Base-by-base conservation (phyloP, 2,329 filamentous ascomycete species). In the Dichotomopilus funicola region DNA sequence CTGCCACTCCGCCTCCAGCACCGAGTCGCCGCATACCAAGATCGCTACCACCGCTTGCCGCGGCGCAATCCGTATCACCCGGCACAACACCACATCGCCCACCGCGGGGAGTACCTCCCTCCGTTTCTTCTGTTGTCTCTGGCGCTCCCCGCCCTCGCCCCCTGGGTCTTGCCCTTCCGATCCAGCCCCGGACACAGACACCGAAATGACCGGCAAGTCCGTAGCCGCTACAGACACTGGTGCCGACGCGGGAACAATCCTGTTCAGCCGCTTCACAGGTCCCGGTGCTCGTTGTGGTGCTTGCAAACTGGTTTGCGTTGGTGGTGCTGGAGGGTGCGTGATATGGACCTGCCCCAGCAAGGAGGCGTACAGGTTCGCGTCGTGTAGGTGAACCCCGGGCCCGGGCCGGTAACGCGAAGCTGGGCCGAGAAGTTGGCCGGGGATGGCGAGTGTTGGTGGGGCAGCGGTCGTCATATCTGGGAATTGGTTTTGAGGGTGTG, bases 31-130 rank as follows among this genome's bases (percentile, higher is more conserved):
- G 33, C 96, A 87, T 57, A 92, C 87, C 57, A 96, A 80, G 63
- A 97, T 96, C 27, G 87, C 86, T 53, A 95, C 86, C 33, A 86
- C 87, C 5, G 90, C 91, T 74, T 96, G 91, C 59, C 88, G 84
- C 47, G 89, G 87, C 70, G 88, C 87, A 55, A 96, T 86, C 48
- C 92, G 86, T 38, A 89, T 89, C 42, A 99, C 89, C 38, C 88
- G 84, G 61, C 89, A 91, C 41, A 99, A 81, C 41, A 97, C 89
- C 12, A 85, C 78, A 64, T 87, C 87, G 66, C 85, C 82, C 42
- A 96, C 89, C 62, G 88, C 83, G 1, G 94, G 94, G 6, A 96
- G 79, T 51, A 91, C 82, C 69, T 90, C 88, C 59, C 82, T 81
- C 69, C 81, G 82, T 64, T 74, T 69, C 49, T 81, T 82, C 64